phyloP scores from a whole-genome alignment of 139 green algal genomes.

The Marvania coccoides region DNA sequence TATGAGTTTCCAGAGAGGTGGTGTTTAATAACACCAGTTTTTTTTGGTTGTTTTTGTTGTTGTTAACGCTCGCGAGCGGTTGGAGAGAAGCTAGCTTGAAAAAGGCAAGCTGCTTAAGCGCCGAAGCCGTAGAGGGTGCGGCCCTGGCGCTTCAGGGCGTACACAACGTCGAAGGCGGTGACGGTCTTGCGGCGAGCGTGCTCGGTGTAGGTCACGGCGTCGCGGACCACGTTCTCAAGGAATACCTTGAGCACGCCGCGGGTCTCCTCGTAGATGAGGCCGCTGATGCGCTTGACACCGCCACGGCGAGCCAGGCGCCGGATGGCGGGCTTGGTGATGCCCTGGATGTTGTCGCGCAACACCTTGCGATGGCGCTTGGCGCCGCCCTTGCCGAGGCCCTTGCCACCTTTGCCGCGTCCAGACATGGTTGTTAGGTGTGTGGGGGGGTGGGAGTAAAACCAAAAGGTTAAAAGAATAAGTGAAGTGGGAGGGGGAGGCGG shows the following conservation, averaged over 20 bases:
- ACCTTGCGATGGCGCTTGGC: slow-evolving; percentile 44
- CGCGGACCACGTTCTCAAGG: slow-evolving; percentile 86
- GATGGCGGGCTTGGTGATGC: slow-evolving; percentile 88
- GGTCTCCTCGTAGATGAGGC: slow-evolving; percentile 86
- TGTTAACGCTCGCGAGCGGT: neutral
- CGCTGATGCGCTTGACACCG: slow-evolving; percentile 83
- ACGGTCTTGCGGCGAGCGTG: slow-evolving; percentile 95
- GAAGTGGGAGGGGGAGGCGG: too few species aligned
- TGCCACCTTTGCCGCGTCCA: slow-evolving; percentile 88
- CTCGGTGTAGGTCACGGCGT: slow-evolving; percentile 97
- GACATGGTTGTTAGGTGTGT: too few species aligned
- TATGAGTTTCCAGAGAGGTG: too few species aligned
- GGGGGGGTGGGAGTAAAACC: too few species aligned
- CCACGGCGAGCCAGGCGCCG: slow-evolving; percentile 74
- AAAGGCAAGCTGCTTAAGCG: slow-evolving; percentile 61
- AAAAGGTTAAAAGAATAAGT: too few species aligned
- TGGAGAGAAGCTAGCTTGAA: too few species aligned
- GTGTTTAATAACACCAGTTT: slow-evolving; percentile 1
- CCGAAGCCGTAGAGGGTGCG: slow-evolving; percentile 95
- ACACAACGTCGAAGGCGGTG: slow-evolving; percentile 92
- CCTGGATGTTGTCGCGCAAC: slow-evolving; percentile 50
- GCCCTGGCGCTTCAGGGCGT: slow-evolving; percentile 92
- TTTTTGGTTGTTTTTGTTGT: neutral
- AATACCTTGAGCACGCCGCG: slow-evolving; percentile 86
- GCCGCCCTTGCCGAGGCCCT: slow-evolving; percentile 85